Conservation (phyloP, 2,329 filamentous ascomycete species). For the Teratosphaeriaceae sp. region DNA sequence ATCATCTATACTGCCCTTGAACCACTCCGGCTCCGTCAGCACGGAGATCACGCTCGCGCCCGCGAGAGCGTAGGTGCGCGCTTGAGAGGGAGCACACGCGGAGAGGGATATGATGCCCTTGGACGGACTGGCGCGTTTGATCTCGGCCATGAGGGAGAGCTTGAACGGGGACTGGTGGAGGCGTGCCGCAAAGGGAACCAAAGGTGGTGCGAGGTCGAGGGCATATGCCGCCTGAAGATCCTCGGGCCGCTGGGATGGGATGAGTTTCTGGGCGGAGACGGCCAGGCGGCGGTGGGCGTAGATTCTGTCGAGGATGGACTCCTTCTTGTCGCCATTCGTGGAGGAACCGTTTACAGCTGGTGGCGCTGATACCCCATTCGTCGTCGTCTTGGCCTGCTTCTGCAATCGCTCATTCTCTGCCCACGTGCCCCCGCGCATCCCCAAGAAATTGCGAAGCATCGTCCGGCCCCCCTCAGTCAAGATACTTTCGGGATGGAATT, state of each 20-base stretch:
- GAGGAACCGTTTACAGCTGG: conserved; percentile 10
- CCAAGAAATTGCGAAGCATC: conserved; percentile 91
- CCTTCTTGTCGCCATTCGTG: conserved; percentile 50
- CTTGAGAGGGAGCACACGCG: conserved; percentile 82
- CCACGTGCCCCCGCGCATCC: conserved; percentile 87
- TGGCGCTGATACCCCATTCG: conserved; percentile 30
- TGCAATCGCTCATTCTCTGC: conserved; percentile 61
- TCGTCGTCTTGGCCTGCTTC: conserved; percentile 27
- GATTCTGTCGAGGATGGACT: conserved; percentile 85
- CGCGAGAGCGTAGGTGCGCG: conserved; percentile 82
- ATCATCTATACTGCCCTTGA: conserved; percentile 96
- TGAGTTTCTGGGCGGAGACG: conserved; percentile 72
- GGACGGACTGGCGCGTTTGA: conserved; percentile 92
- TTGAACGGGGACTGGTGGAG: conserved; percentile 76
- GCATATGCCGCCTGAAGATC: conserved; percentile 85
- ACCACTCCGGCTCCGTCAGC: conserved; percentile 98
- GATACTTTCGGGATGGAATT: conserved; percentile 97
- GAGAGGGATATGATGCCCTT: conserved; percentile 90
- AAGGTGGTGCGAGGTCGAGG: conserved; percentile 75
- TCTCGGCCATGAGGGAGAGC: conserved; percentile 94
- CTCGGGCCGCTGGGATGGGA: conserved; percentile 74
- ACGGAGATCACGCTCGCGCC: conserved; percentile 97
- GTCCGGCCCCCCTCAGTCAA: conserved; percentile 78
- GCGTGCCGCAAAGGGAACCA: conserved; percentile 71
- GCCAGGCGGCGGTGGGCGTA: conserved; percentile 72